Percentiles rank a stretch among this genome's conserved stretches.
Evolutionary conservation across 495 filamentous ascomycete species (phyloP).

Genomic region (Melanomma pulvis-pyrius): DNA sequence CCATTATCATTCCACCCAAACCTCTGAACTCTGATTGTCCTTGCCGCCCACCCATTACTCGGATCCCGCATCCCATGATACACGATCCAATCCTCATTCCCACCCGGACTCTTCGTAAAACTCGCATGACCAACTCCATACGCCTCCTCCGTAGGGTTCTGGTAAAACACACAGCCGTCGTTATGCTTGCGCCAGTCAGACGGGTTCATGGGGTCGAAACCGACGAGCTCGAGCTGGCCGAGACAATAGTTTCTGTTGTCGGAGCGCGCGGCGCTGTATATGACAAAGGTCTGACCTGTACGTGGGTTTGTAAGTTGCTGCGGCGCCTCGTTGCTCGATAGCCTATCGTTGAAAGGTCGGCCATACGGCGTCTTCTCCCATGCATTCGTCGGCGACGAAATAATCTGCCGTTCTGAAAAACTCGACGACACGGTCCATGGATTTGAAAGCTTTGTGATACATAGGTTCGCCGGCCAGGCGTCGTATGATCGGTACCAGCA

Average conservation of each 20-base stretch:
- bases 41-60: conserved; percentile 44
- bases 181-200: conserved; percentile 52
- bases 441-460: conserved; percentile 53
- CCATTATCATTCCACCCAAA: conserved; percentile 49
- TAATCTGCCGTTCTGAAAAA: conserved; percentile 49
- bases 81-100: conserved; percentile 53
- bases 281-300: conserved; percentile 53
- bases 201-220: conserved; percentile 55
- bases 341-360: conserved; percentile 46
- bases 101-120: conserved; percentile 52
- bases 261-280: conserved; percentile 53
- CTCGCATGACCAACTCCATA: conserved; percentile 56
- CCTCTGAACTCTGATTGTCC: conserved; percentile 47
- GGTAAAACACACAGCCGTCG: conserved; percentile 54
- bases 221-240: conserved; percentile 51
- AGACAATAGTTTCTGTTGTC: conserved; percentile 54
- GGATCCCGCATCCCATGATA: conserved; percentile 54
- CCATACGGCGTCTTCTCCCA: conserved; percentile 57
- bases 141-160: conserved; percentile 49
- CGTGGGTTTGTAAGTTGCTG: conserved; percentile 53
- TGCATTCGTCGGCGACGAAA: conserved; percentile 49
- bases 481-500: conserved; percentile 54
- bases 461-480: conserved; percentile 56
- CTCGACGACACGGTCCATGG: conserved; percentile 52
- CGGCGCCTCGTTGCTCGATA: conserved; percentile 55